phyloP scores from a whole-genome alignment of 441 rosid genomes.

The Gossypium schwendimanii region DNA sequence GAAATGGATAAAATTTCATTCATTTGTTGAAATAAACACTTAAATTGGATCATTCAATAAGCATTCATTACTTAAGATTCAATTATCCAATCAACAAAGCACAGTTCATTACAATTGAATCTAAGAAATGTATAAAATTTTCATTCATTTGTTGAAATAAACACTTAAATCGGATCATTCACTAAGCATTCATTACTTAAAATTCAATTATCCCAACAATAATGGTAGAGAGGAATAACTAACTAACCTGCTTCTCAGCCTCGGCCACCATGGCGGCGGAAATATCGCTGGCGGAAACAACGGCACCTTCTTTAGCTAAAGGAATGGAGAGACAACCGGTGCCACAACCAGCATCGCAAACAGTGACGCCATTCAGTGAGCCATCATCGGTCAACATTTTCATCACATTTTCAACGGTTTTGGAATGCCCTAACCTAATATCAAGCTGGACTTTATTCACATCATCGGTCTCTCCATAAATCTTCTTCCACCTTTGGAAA shows the following conservation, averaged over 20 bases:
- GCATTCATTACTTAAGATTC: neutral
- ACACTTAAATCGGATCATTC: neutral
- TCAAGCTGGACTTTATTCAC: slow-evolving; percentile 74
- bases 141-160: too few relatives aligned
- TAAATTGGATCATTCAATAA: neutral
- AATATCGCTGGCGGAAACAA: slow-evolving; percentile 77
- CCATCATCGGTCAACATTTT: slow-evolving; percentile 67
- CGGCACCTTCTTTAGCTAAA: slow-evolving; percentile 74
- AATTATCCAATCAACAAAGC: neutral
- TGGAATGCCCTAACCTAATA: slow-evolving; percentile 70
- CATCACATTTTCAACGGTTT: slow-evolving; percentile 72
- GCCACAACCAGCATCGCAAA: slow-evolving; percentile 89
- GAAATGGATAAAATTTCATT: neutral
- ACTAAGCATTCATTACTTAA: neutral
- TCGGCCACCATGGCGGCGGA: slow-evolving; percentile 90
- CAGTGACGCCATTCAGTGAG: slow-evolving; percentile 57
- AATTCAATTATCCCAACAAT: neutral
- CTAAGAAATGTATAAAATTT: too few relatives aligned
- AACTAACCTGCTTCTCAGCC: slow-evolving; percentile 63
- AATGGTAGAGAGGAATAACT: neutral
- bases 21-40: neutral
- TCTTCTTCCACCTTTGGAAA: slow-evolving; percentile 85
- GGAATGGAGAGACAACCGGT: slow-evolving; percentile 71
- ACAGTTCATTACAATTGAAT: too few relatives aligned
- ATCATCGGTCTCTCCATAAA: slow-evolving; percentile 75